Conservation (phyloP, 805 yeast genomes). For the Wickerhamomyces hampshirensis region DNA sequence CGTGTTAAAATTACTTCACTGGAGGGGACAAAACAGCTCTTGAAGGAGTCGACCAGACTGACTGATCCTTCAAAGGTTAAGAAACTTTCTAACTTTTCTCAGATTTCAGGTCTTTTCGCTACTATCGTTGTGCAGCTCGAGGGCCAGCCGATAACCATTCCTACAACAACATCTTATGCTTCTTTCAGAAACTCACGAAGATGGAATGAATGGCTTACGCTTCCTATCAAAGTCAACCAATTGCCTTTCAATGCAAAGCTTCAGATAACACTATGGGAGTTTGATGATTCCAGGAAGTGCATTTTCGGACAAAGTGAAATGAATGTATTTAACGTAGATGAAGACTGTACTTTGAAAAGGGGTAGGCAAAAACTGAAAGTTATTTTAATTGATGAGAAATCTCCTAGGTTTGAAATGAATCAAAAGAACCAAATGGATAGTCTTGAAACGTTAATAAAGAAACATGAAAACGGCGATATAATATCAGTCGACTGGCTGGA, state of each 20-base stretch:
- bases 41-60: slow-evolving; percentile 42
- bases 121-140: slow-evolving; percentile 42
- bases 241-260: slow-evolving; percentile 60
- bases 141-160: slow-evolving; percentile 42
- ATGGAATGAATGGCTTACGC: slow-evolving; percentile 70
- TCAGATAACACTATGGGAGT: slow-evolving; percentile 64
- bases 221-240: slow-evolving; percentile 71
- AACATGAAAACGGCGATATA: slow-evolving; percentile 65
- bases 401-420: slow-evolving; percentile 3
- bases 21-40: slow-evolving; percentile 38
- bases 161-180: slow-evolving; percentile 45
- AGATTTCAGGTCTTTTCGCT: slow-evolving; percentile 34
- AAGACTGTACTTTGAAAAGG: slow-evolving; percentile 56
- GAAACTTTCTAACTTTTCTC: slow-evolving; percentile 34
- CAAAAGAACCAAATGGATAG: slow-evolving; percentile 36
- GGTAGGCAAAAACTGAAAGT: slow-evolving; percentile 63
- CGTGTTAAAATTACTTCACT: slow-evolving; percentile 42
- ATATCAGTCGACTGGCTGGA: slow-evolving; percentile 70
- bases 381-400: slow-evolving; percentile 30
- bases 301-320: slow-evolving; percentile 61
- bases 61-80: slow-evolving; percentile 42
- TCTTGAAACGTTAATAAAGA: slow-evolving; percentile 50
- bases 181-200: slow-evolving; percentile 40
- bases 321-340: slow-evolving; percentile 49
- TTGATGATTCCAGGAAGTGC: slow-evolving; percentile 45